Percentiles rank a stretch among this genome's conserved stretches.
Evolutionary conservation across 148 eudicot genomes (phyloP).

Genomic region (Selenicereus undatus): DNA sequence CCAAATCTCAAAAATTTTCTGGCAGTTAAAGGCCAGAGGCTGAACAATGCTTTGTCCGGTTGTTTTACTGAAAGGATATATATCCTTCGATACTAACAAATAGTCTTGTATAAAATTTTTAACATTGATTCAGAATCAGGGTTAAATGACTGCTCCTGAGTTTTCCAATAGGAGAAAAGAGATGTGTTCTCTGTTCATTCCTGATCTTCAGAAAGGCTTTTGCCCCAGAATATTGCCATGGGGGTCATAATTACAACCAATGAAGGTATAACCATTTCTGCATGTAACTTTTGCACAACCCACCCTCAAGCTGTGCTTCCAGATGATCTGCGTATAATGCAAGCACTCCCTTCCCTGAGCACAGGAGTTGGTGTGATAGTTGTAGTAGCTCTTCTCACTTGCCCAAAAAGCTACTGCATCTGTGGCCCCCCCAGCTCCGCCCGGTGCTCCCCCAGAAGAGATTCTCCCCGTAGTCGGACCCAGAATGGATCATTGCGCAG

Average conservation of each 20-base stretch:
- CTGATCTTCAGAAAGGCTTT: constrained; percentile 25
- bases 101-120: not conserved
- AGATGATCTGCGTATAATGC: constrained; percentile 35
- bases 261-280: constrained; percentile 29
- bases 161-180: not conserved
- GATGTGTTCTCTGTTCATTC: not conserved
- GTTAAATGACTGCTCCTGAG: not conserved
- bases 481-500: constrained; percentile 32
- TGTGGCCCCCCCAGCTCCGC: constrained; percentile 23
- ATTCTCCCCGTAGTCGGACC: constrained; percentile 30
- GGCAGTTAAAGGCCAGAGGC: not conserved
- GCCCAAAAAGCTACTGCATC: constrained; percentile 32
- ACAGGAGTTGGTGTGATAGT: constrained; percentile 26
- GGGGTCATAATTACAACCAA: constrained; percentile 36
- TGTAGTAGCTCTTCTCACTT: constrained; percentile 23
- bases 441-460: constrained; percentile 37
- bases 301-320: constrained; percentile 33
- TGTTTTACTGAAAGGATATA: not conserved
- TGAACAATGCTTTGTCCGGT: not conserved
- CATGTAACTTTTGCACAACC: constrained; percentile 36
- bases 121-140: not conserved
- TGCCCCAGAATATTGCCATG: constrained; percentile 35
- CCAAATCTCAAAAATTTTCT: not conserved
- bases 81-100: not conserved
- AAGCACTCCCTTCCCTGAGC: constrained; percentile 25